phyloP scores from a whole-genome alignment of 208 protist genomes.

The Crithidia mellificae region DNA sequence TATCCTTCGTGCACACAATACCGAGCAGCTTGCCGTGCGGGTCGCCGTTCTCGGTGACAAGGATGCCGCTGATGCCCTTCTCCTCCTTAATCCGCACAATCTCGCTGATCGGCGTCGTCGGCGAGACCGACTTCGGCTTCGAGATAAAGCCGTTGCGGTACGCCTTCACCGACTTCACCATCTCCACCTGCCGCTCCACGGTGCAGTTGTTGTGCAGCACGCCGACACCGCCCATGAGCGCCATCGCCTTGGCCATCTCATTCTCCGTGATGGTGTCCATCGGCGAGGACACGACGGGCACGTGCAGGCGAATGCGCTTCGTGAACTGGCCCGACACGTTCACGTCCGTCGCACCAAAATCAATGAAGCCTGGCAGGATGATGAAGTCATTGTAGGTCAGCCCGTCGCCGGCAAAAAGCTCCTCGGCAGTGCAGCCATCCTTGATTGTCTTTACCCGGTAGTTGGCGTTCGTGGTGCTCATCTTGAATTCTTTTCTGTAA shows the following conservation, averaged over 20 bases:
- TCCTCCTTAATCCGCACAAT: conserved; percentile 92
- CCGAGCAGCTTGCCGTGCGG: conserved; percentile 95
- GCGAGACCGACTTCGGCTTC: conserved; percentile 91
- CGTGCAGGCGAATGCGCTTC: conserved; percentile 91
- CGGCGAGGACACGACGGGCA: conserved; percentile 92
- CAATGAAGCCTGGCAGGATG: conserved; percentile 94
- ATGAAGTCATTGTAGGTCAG: conserved; percentile 95
- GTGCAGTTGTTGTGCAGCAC: conserved; percentile 97
- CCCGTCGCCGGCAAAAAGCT: conserved; percentile 83
- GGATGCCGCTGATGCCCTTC: conserved; percentile 96
- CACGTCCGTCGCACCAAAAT: conserved; percentile 91
- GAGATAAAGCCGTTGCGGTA: conserved; percentile 98
- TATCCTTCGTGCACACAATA: conserved; percentile 97
- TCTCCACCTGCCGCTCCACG: conserved; percentile 89
- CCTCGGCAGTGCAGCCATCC: conserved; percentile 85
- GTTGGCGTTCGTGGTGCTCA: conserved; percentile 41
- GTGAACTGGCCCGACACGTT: conserved; percentile 81
- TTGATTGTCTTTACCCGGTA: conserved; percentile 76
- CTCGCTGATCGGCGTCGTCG: conserved; percentile 80
- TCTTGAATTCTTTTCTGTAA: conserved; percentile 14
- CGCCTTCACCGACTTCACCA: conserved; percentile 94
- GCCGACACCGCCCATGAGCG: conserved; percentile 95
- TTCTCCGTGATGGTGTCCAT: conserved; percentile 97
- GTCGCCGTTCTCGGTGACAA: conserved; percentile 95
- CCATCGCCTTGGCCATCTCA: conserved; percentile 89